Percentiles rank a stretch among this genome's conserved stretches.
phyloP scores from a whole-genome alignment of 805 yeast species.

The Metschnikowia shivogae region DNA sequence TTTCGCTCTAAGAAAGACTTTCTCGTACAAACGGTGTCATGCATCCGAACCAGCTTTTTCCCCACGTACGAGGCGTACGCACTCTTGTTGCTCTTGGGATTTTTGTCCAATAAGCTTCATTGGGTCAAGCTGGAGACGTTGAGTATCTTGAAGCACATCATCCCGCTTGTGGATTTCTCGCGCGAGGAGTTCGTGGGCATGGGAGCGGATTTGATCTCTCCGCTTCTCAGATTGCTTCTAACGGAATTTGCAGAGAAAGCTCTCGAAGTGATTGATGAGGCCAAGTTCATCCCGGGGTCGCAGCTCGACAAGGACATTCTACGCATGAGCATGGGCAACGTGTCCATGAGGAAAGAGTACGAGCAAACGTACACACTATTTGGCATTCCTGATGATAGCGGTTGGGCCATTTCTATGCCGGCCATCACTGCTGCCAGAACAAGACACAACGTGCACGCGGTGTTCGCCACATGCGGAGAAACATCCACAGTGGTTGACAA shows the following conservation, averaged over 20 bases:
- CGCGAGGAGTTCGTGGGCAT: slow-evolving; percentile 78
- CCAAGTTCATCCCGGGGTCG: slow-evolving; percentile 81
- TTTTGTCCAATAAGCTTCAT: slow-evolving; percentile 66
- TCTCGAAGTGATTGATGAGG: slow-evolving; percentile 82
- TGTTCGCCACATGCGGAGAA: slow-evolving; percentile 76
- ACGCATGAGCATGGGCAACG: slow-evolving; percentile 85
- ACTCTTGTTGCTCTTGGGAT: slow-evolving; percentile 70
- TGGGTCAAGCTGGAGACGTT: slow-evolving; percentile 84
- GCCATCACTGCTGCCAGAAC: slow-evolving; percentile 84
- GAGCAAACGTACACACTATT: slow-evolving; percentile 85
- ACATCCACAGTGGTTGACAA: slow-evolving; percentile 29
- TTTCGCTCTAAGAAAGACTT: slow-evolving; percentile 92
- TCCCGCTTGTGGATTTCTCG: slow-evolving; percentile 74
- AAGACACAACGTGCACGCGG: slow-evolving; percentile 91
- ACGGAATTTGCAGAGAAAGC: slow-evolving; percentile 90
- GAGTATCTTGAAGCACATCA: slow-evolving; percentile 65
- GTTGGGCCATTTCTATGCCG: slow-evolving; percentile 98
- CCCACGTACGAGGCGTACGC: slow-evolving; percentile 71
- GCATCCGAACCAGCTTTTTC: slow-evolving; percentile 65
- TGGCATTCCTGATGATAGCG: slow-evolving; percentile 92
- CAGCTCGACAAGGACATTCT: slow-evolving; percentile 87
- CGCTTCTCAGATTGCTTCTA: slow-evolving; percentile 69
- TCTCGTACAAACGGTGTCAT: slow-evolving; percentile 69
- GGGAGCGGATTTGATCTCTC: slow-evolving; percentile 94
- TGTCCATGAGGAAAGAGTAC: slow-evolving; percentile 71